phyloP scores from a whole-genome alignment of 495 filamentous ascomycete species.

The Monascus purpureus region DNA sequence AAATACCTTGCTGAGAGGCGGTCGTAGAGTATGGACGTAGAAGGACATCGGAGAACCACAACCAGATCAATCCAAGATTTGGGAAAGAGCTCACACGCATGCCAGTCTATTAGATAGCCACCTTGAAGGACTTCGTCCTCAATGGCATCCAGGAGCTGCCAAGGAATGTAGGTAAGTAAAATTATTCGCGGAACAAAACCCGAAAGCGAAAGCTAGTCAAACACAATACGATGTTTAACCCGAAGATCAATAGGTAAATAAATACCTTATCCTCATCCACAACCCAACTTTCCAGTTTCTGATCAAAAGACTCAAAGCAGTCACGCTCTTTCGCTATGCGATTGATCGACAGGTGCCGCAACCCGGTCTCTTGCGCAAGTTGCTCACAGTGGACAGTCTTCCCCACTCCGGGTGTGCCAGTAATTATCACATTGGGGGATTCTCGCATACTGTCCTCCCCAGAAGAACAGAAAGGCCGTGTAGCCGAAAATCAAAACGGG shows the following conservation, averaged over 20 bases:
- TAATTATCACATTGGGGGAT: conserved; percentile 82
- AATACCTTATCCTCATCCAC: conserved; percentile 98
- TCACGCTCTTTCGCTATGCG: conserved; percentile 71
- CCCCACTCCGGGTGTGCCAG: conserved; percentile 88
- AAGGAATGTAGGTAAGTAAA: conserved; percentile 2
- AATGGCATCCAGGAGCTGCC: conserved; percentile 75
- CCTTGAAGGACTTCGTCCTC: conserved; percentile 70
- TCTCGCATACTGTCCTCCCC: conserved; percentile 35
- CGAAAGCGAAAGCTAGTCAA: neutral
- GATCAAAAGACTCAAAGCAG: conserved; percentile 75
- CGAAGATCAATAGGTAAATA: too few relatives aligned
- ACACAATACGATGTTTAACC: neutral
- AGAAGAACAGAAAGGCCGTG: too few relatives aligned
- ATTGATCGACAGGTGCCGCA: conserved; percentile 82
- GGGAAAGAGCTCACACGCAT: conserved; percentile 93
- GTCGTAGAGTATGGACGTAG: conserved; percentile 64
- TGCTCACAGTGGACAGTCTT: conserved; percentile 82
- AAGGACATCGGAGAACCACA: conserved; percentile 73
- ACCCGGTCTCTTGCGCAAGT: conserved; percentile 55
- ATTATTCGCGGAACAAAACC: neutral
- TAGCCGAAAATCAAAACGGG: too few relatives aligned
- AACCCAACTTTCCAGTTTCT: conserved; percentile 75
- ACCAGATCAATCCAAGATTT: conserved; percentile 91
- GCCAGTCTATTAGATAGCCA: conserved; percentile 93
- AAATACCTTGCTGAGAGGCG: conserved; percentile 57